phyloP scores from a whole-genome alignment of 768 basidiomycete genomes.

The Guyanaporus albipodus region DNA sequence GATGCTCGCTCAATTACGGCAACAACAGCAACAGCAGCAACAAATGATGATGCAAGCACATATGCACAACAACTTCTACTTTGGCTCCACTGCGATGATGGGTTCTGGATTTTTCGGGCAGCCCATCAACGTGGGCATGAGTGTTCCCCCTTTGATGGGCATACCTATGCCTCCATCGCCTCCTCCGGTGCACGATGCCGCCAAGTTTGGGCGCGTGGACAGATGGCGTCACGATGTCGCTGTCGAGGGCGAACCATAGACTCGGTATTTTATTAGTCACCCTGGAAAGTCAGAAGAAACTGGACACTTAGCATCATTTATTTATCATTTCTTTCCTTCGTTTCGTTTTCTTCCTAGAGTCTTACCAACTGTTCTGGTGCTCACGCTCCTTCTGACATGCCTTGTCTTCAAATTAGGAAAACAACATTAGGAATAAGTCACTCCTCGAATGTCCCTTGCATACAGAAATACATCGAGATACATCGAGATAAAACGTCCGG shows the following conservation, averaged over 20 bases:
- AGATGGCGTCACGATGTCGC: conserved; percentile 78
- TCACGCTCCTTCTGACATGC: conserved; percentile 1
- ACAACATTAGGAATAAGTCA: conserved; percentile 32
- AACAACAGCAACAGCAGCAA: conserved; percentile 54
- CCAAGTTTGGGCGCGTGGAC: conserved; percentile 70
- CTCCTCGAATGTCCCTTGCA: conserved; percentile 33
- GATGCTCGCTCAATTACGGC: conserved; percentile 41
- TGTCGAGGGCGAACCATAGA: conserved; percentile 53
- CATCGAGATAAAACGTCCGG: conserved; percentile 29
- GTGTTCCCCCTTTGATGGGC: conserved; percentile 45
- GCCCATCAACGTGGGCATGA: conserved; percentile 45
- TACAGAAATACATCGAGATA: conserved; percentile 35
- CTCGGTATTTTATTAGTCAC: conserved; percentile 5
- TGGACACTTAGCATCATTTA: conserved; percentile 7
- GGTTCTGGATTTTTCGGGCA: conserved; percentile 62
- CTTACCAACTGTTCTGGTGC: background rate
- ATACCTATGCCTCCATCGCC: conserved; percentile 46
- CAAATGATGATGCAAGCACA: conserved; percentile 76
- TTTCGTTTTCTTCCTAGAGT: background rate
- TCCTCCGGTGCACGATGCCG: conserved; percentile 58
- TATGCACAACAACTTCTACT: conserved; percentile 71
- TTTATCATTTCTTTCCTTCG: conserved; percentile 1
- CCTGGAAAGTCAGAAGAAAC: conserved; percentile 7
- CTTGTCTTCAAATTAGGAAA: background rate
- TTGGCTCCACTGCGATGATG: conserved; percentile 64